A percentile compares a stretch with the other conserved stretches of the same genome.
These are phyloP conservation scores for Globisporangium echinulatum DNA, from an alignment of 352 stramenopile species.

Conservation along the genomic window DNA sequence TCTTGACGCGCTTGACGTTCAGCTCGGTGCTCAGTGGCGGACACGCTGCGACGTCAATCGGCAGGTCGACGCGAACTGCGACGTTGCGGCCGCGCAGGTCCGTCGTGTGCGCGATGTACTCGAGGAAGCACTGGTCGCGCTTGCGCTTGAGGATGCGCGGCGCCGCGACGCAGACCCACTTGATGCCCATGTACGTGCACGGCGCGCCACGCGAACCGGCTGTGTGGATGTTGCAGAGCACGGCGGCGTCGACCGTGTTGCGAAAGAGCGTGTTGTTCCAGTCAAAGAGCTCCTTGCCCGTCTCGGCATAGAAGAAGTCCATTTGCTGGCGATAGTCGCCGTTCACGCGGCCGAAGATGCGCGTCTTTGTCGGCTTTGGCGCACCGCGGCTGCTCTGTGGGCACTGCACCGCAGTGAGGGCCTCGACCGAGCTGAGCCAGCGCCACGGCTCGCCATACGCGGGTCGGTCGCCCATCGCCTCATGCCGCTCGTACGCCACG, in stretches of 20 bases:
- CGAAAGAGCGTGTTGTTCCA: constrained; percentile 68
- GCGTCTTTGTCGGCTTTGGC: constrained; percentile 19
- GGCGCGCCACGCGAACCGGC: constrained; percentile 4
- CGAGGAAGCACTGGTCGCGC: constrained; percentile 63
- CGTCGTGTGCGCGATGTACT: constrained; percentile 69
- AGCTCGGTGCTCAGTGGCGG: constrained; percentile 36
- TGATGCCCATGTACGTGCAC: constrained; percentile 72
- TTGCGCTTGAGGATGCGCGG: constrained; percentile 53
- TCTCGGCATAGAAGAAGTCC: constrained; percentile 64
- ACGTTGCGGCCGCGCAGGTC: constrained; percentile 53
- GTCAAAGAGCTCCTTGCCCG: constrained; percentile 45
- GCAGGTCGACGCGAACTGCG: constrained; percentile 61
- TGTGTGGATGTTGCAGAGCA: constrained; percentile 71
- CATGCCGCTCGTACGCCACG: constrained; percentile 37
- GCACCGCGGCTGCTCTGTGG: not conserved
- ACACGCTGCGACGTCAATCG: constrained; percentile 54
- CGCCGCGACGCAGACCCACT: constrained; percentile 61
- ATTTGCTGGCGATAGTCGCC: constrained; percentile 59
- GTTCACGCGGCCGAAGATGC: constrained; percentile 54
- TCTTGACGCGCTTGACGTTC: constrained; percentile 47
- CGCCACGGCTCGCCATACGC: constrained; percentile 14
- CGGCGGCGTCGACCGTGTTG: constrained; percentile 51
- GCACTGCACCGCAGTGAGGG: constrained; percentile 19
- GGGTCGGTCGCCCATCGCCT: constrained; percentile 24
- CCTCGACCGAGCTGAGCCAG: constrained; percentile 18